Conservation (phyloP, 768 basidiomycete species). For the Nidularia sp. region DNA sequence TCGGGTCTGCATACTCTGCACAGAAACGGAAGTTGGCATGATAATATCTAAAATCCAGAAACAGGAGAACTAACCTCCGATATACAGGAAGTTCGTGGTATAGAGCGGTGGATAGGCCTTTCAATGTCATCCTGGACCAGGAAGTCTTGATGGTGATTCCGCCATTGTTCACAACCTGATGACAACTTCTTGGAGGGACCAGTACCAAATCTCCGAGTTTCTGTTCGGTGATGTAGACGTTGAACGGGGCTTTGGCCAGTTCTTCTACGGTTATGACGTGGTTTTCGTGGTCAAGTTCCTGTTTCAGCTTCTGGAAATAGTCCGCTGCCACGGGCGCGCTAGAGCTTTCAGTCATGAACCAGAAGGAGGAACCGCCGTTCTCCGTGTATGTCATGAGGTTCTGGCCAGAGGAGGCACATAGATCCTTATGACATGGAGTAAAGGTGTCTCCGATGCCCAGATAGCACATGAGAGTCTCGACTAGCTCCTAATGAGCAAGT, state of each 20-base stretch:
- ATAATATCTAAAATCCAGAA: not conserved
- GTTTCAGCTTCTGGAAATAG: constrained; percentile 54
- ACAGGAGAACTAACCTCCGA: constrained; percentile 47
- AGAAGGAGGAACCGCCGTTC: constrained; percentile 67
- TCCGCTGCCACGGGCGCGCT: constrained; percentile 48
- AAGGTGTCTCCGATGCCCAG: constrained; percentile 79
- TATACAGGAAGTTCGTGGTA: constrained; percentile 78
- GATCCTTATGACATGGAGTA: constrained; percentile 83
- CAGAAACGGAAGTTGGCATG: not conserved
- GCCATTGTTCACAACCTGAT: constrained; percentile 80
- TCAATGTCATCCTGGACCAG: constrained; percentile 82
- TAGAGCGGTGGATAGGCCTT: constrained; percentile 54
- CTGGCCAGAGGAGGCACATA: constrained; percentile 80
- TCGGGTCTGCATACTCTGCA: constrained; percentile 76
- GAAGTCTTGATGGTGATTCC: constrained; percentile 81
- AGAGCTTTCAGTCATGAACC: constrained; percentile 79
- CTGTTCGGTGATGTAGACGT: constrained; percentile 70
- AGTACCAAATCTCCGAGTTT: constrained; percentile 74
- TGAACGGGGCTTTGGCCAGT: constrained; percentile 61
- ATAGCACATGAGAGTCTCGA: constrained; percentile 86
- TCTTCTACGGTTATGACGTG: constrained; percentile 62
- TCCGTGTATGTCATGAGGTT: constrained; percentile 86
- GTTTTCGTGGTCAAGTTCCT: constrained; percentile 72
- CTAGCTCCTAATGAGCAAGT: constrained; percentile 35
- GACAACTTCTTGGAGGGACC: constrained; percentile 77